Conservation (phyloP, 2,329 filamentous ascomycete species). For the Sclerotinia trifoliorum region DNA sequence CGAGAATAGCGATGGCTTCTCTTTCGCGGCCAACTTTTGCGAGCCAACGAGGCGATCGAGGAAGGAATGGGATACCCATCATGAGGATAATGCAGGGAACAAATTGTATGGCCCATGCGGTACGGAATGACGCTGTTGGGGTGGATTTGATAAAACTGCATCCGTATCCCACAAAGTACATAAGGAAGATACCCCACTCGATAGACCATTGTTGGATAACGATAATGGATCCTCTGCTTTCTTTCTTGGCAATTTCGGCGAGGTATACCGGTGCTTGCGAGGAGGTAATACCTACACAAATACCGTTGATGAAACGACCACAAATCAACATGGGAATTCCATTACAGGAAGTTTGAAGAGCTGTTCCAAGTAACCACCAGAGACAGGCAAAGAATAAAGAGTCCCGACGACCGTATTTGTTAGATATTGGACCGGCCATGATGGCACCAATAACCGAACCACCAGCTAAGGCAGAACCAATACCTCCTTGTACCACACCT, state of each 20-base stretch:
- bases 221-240: slow-evolving; percentile 62
- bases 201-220: slow-evolving; percentile 71
- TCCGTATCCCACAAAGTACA: slow-evolving; percentile 61
- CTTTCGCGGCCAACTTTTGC: slow-evolving; percentile 49
- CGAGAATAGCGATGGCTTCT: slow-evolving; percentile 49
- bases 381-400: slow-evolving; percentile 41
- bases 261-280: slow-evolving; percentile 67
- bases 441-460: slow-evolving; percentile 66
- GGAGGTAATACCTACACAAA: slow-evolving; percentile 64
- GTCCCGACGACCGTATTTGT: slow-evolving; percentile 51
- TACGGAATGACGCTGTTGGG: slow-evolving; percentile 49
- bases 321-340: slow-evolving; percentile 49
- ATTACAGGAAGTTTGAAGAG: slow-evolving; percentile 20
- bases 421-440: slow-evolving; percentile 56
- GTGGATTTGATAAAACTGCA: slow-evolving; percentile 42
- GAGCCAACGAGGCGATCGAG: slow-evolving; percentile 53
- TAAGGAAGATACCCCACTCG: slow-evolving; percentile 60
- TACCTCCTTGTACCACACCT: slow-evolving; percentile 42
- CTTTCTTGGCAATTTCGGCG: slow-evolving; percentile 59
- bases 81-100: slow-evolving; percentile 47
- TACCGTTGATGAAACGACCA: slow-evolving; percentile 59
- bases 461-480: slow-evolving; percentile 62
- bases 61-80: slow-evolving; percentile 46
- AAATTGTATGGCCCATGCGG: slow-evolving; percentile 51
- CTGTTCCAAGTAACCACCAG: slow-evolving; percentile 24